Conservation (phyloP, 495 filamentous ascomycete genomes). For the Daldinia concentrica region DNA sequence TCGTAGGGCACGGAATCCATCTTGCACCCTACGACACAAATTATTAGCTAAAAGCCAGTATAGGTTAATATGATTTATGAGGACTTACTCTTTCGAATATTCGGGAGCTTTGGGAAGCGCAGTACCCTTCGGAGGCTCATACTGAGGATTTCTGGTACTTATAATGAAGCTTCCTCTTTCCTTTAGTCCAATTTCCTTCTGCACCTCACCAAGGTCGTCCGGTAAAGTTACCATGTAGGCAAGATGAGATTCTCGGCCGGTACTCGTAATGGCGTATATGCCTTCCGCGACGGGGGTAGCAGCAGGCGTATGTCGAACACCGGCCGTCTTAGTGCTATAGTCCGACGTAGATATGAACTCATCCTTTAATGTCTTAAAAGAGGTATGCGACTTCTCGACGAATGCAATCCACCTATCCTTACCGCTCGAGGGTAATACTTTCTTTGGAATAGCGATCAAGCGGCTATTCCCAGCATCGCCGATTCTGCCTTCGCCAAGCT, state of each 20-base stretch:
- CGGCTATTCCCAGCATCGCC: conserved; percentile 72
- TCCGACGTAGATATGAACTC: conserved; percentile 71
- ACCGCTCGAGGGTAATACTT: conserved; percentile 76
- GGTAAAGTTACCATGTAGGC: conserved; percentile 88
- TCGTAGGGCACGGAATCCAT: conserved; percentile 76
- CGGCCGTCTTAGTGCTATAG: conserved; percentile 81
- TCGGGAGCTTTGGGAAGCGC: conserved; percentile 71
- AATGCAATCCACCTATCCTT: conserved; percentile 82
- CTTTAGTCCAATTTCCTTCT: conserved; percentile 77
- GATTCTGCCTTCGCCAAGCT: conserved; percentile 70
- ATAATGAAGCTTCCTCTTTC: conserved; percentile 80
- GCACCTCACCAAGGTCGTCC: conserved; percentile 71
- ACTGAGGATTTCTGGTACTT: conserved; percentile 82
- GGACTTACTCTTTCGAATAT: conserved; percentile 75
- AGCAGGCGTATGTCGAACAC: conserved; percentile 73
- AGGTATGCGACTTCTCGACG: conserved; percentile 77
- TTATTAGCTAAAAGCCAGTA: neutral
- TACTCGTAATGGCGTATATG: conserved; percentile 83
- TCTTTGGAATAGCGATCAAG: conserved; percentile 85
- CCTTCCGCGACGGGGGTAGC: conserved; percentile 84
- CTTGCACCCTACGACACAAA: conserved; percentile 56
- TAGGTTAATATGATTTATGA: neutral
- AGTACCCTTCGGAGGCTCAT: conserved; percentile 68
- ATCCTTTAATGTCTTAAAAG: conserved; percentile 76
- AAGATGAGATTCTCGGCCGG: conserved; percentile 76